Evolutionary conservation across 192 early-diverging fungal genomes (phyloP).

Genomic region (Pilaira anomala): DNA sequence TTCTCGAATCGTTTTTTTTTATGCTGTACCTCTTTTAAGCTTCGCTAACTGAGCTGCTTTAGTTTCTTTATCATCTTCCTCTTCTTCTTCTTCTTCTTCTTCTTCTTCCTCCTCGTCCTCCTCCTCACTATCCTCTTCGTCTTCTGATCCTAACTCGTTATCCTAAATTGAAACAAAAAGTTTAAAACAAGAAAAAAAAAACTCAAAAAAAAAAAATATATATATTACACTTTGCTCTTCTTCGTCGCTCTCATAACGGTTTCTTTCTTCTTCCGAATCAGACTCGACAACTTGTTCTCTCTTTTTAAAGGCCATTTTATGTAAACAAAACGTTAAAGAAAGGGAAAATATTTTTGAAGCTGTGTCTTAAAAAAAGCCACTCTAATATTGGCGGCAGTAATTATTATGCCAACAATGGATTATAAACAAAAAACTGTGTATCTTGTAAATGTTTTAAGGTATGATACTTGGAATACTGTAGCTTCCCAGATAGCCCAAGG

Average conservation of each 20-base stretch:
- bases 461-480: no score
- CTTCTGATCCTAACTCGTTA: neutral
- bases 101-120: conserved; percentile 16
- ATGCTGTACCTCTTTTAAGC: conserved; percentile 31
- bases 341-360: no score
- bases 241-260: conserved; percentile 12
- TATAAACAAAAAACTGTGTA: no score
- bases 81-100: conserved; percentile 17
- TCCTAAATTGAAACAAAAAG: no score
- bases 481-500: no score
- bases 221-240: conserved; percentile 13
- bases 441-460: no score
- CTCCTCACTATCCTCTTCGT: conserved; percentile 14
- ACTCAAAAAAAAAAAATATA: neutral
- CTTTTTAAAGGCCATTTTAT: conserved; percentile 11
- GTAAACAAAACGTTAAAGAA: neutral
- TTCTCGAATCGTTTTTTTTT: neutral
- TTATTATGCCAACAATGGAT: no score
- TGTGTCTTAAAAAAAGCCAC: no score
- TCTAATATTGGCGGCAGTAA: no score
- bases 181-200: neutral
- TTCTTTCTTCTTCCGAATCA: conserved; percentile 10
- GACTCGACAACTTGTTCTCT: conserved; percentile 2
- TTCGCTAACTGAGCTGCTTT: conserved; percentile 12
- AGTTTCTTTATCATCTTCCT: conserved; percentile 18